Percentiles rank a stretch among this genome's conserved stretches.
These are phyloP conservation scores for Fagopyrum esculentum DNA, from an alignment of 148 eudicot genomes.

Conservation along the genomic window DNA sequence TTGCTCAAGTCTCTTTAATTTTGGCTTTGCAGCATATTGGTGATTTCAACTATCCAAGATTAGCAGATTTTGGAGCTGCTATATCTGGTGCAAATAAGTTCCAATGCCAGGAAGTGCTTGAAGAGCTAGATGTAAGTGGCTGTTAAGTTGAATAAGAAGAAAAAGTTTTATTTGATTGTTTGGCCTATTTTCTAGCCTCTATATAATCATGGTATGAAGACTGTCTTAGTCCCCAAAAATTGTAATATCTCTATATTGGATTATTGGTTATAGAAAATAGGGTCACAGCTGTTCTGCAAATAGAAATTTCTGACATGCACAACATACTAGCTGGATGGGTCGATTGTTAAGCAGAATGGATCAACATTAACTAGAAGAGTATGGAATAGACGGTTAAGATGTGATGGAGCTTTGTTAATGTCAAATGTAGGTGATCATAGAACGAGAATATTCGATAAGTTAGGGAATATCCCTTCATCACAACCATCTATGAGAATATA, in stretches of 20 bases:
- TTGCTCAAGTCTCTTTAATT: slow-evolving; percentile 9
- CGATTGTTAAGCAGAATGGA: no score
- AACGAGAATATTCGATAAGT: no score
- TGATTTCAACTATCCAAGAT: slow-evolving; percentile 85
- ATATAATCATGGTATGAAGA: background rate
- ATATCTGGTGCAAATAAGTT: slow-evolving; percentile 84
- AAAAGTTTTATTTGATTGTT: background rate
- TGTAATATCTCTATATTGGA: background rate
- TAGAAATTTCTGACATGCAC: background rate
- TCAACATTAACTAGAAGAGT: no score
- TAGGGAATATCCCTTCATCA: no score
- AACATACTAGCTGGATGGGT: background rate
- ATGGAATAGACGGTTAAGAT: no score
- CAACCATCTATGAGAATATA: no score
- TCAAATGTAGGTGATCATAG: no score
- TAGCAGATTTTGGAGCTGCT: slow-evolving; percentile 99
- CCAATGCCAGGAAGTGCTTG: slow-evolving; percentile 85
- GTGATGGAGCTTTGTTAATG: no score
- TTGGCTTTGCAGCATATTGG: slow-evolving; percentile 72
- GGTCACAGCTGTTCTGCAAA: background rate
- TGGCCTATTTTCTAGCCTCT: background rate
- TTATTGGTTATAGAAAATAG: background rate
- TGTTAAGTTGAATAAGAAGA: slow-evolving; percentile 1
- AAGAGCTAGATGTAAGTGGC: slow-evolving; percentile 91
- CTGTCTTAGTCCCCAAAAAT: background rate